Percentiles rank a stretch among this genome's conserved stretches.
Evolutionary conservation across 805 yeast species (phyloP).

Genomic region (Maudiozyma barnettii): DNA sequence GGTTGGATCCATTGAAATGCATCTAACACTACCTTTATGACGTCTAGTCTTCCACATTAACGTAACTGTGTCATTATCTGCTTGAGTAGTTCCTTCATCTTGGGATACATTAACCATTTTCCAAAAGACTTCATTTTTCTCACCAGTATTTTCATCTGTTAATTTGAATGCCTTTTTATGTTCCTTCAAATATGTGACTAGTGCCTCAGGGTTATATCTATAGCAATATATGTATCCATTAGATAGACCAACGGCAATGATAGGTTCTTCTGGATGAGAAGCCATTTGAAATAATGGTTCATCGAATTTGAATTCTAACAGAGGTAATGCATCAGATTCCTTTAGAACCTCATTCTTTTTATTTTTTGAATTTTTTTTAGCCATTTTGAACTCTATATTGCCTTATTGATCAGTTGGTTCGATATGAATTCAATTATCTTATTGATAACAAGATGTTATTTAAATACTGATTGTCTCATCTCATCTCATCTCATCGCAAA

Average conservation of each 20-base stretch:
- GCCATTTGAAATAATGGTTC: slow-evolving; percentile 71
- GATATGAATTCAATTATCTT: too few species aligned
- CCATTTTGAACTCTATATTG: background rate
- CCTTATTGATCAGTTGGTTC: too few species aligned
- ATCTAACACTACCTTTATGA: slow-evolving; percentile 82
- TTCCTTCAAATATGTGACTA: slow-evolving; percentile 28
- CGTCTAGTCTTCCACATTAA: slow-evolving; percentile 75
- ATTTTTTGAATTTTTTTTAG: slow-evolving; percentile 12
- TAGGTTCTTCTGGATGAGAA: slow-evolving; percentile 65
- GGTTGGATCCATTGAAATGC: slow-evolving; percentile 47
- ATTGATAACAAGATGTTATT: too few species aligned
- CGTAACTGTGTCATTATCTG: slow-evolving; percentile 21
- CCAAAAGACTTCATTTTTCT: slow-evolving; percentile 34
- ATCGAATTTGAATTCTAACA: slow-evolving; percentile 31
- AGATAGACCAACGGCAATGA: slow-evolving; percentile 65
- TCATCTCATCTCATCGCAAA: background rate
- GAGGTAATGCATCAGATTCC: slow-evolving; percentile 17
- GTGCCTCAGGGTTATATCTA: slow-evolving; percentile 42
- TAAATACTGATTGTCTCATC: background rate
- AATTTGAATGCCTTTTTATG: slow-evolving; percentile 1
- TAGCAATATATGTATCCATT: slow-evolving; percentile 66
- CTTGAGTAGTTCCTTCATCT: background rate
- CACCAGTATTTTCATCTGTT: slow-evolving; percentile 19
- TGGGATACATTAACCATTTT: slow-evolving; percentile 17
- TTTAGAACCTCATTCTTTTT: slow-evolving; percentile 10